phyloP scores from a whole-genome alignment of 169 alveolate species.

The Amoebophrya sp. region DNA sequence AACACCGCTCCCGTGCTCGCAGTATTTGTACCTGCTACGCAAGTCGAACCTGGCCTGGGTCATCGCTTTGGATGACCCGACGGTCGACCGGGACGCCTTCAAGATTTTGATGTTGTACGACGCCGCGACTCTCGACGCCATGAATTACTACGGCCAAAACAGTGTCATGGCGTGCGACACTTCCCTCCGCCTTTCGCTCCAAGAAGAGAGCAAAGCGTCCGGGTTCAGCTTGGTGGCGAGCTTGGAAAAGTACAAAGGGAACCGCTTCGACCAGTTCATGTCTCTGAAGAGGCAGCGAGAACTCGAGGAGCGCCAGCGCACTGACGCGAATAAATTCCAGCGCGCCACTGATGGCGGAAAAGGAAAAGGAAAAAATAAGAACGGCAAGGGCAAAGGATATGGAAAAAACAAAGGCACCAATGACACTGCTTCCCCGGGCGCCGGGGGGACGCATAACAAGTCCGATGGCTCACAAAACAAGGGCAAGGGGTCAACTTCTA shows the following conservation, averaged over 20 bases:
- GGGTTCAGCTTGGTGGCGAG: not conserved
- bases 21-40: not conserved
- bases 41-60: not conserved
- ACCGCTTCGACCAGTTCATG: not conserved
- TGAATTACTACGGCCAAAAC: not conserved
- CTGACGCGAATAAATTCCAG: not conserved
- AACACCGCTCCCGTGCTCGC: not conserved
- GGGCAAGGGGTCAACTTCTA: too few species aligned
- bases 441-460: too few species aligned
- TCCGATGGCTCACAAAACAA: too few species aligned
- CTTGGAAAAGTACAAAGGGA: not conserved
- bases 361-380: too few species aligned
- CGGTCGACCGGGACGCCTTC: not conserved
- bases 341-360: too few species aligned
- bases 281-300: not conserved
- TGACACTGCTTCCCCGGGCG: too few species aligned
- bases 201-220: not conserved
- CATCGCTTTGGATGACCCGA: not conserved
- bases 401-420: too few species aligned
- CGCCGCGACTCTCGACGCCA: not conserved
- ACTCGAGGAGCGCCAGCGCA: not conserved
- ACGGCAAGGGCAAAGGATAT: too few species aligned
- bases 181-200: not conserved
- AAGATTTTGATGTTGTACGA: not conserved
- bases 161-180: not conserved